Evolutionary conservation across 108 stramenopile genomes (phyloP).

Genomic region (Nitzschia palea): DNA sequence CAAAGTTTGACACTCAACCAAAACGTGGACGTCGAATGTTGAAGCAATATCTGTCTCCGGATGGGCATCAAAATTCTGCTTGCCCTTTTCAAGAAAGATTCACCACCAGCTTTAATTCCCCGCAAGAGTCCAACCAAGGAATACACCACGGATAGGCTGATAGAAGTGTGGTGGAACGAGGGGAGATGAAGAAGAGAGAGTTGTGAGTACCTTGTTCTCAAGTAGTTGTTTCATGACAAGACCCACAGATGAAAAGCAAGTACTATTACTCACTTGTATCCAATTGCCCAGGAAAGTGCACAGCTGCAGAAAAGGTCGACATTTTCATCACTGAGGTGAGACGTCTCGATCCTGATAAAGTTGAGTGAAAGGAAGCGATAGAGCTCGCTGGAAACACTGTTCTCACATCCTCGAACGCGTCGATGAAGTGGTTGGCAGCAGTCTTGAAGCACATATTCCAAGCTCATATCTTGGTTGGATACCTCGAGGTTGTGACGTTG

Average conservation of each 20-base stretch:
- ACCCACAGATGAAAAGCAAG: background rate
- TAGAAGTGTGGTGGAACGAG: background rate
- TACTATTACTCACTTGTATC: constrained; percentile 14
- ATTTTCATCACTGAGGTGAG: background rate
- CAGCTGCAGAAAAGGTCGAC: background rate
- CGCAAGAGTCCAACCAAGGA: background rate
- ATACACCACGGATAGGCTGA: constrained; percentile 1
- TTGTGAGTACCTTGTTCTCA: too few species aligned
- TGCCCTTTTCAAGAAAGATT: background rate
- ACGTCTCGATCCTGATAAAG: constrained; percentile 1
- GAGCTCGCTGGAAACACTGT: background rate
- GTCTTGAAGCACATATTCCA: constrained; percentile 6
- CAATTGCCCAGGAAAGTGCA: constrained; percentile 6
- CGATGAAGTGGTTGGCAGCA: background rate
- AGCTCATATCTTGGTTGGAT: background rate
- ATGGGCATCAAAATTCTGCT: background rate
- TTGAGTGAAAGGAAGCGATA: background rate
- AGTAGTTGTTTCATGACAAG: too few species aligned
- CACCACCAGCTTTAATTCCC: background rate
- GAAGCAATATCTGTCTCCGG: background rate
- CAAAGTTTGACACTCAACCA: constrained; percentile 10
- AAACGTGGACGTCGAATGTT: background rate
- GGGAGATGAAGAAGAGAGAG: too few species aligned
- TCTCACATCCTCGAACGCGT: background rate
- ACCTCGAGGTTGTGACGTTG: background rate